These are phyloP conservation scores for Bipolaris gigantea DNA, from an alignment of 2,329 filamentous ascomycete genomes.

Conservation along the genomic window DNA sequence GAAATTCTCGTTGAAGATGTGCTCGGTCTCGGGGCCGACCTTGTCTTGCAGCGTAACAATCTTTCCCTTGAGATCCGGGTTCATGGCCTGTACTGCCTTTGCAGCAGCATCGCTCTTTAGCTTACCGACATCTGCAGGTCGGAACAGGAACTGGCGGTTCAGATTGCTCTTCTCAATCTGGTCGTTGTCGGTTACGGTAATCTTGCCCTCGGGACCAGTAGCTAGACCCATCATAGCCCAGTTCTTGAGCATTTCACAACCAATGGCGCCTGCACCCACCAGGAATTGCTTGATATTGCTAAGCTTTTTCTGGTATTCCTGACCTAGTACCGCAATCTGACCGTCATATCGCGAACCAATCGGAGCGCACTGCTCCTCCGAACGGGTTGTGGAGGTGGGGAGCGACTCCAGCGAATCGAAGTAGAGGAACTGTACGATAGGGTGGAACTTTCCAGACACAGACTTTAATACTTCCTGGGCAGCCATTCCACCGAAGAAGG, in stretches of 20 bases:
- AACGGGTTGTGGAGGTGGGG: conserved; percentile 72
- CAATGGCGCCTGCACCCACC: conserved; percentile 94
- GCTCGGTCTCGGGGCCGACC: conserved; percentile 87
- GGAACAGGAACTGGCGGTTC: conserved; percentile 95
- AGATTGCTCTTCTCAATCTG: conserved; percentile 99
- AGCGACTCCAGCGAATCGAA: conserved; percentile 97
- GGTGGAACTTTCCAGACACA: conserved; percentile 95
- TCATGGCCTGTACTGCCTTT: conserved; percentile 89
- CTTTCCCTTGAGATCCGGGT: conserved; percentile 84
- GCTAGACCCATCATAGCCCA: conserved; percentile 98
- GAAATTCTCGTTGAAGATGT: conserved; percentile 91
- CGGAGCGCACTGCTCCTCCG: conserved; percentile 86
- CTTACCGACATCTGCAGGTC: conserved; percentile 87
- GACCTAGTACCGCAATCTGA: conserved; percentile 94
- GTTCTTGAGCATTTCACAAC: conserved; percentile 99
- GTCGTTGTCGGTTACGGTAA: conserved; percentile 95
- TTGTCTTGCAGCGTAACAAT: conserved; percentile 86
- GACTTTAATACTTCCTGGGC: conserved; percentile 96
- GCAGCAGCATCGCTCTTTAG: conserved; percentile 97
- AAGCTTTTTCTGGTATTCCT: conserved; percentile 91
- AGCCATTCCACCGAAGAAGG: conserved; percentile 89
- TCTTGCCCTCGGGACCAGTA: conserved; percentile 83
- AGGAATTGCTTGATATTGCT: conserved; percentile 89
- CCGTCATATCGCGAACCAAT: conserved; percentile 87
- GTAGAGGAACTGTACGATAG: conserved; percentile 95